Conservation (phyloP, 257 asterid species). For the Salvia miltiorrhiza region DNA sequence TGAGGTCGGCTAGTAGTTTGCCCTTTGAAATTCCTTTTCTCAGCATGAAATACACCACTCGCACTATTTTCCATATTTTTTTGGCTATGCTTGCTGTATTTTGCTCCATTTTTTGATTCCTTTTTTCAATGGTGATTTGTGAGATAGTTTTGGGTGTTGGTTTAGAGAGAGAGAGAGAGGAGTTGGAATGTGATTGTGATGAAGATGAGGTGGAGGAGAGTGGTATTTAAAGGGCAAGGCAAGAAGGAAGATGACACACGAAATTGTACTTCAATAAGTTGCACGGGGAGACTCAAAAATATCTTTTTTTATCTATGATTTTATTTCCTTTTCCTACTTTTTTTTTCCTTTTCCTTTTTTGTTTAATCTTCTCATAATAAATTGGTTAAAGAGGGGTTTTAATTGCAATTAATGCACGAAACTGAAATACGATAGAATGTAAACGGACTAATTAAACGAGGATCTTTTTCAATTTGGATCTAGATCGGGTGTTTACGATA, state of each 20-base stretch:
- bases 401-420: background rate
- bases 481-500: no score
- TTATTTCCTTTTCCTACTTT: background rate
- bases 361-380: background rate
- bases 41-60: conserved; percentile 28
- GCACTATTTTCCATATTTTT: conserved; percentile 27
- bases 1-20: conserved; percentile 31
- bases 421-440: background rate
- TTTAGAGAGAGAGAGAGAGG: conserved; percentile 4
- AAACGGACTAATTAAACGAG: no score
- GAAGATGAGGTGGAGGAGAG: background rate
- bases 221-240: conserved; percentile 31
- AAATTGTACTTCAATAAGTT: conserved; percentile 18
- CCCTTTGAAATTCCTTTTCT: conserved; percentile 41
- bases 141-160: background rate
- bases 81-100: conserved; percentile 13
- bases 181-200: conserved; percentile 1
- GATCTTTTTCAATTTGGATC: no score
- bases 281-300: conserved; percentile 11
- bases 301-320: no score
- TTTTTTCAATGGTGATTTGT: background rate
- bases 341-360: background rate
- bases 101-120: background rate
- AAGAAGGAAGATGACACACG: conserved; percentile 1
- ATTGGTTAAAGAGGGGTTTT: background rate